phyloP scores from a whole-genome alignment of 164 flowering plant species.

The Buxus sempervirens region DNA sequence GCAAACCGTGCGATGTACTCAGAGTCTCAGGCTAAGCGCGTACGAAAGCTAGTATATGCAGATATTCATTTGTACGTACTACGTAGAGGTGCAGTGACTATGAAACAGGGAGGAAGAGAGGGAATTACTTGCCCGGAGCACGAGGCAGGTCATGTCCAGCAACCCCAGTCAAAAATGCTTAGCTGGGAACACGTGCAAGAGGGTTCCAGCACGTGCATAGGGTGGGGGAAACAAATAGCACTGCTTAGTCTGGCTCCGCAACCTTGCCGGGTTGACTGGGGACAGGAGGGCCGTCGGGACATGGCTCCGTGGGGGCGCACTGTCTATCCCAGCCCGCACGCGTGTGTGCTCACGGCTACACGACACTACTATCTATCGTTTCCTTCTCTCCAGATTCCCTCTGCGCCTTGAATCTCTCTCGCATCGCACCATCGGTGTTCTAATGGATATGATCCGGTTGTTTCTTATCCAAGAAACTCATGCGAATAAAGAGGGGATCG shows the following conservation, averaged over 20 bases:
- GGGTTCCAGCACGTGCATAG: slow-evolving; percentile 37
- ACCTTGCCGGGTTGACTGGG: slow-evolving; percentile 60
- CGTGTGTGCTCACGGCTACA: slow-evolving; percentile 32
- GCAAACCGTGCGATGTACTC: no score
- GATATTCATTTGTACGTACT: no score
- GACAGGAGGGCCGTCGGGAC: slow-evolving; percentile 38
- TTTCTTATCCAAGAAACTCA: no score
- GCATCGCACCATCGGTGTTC: no score
- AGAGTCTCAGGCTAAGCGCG: no score
- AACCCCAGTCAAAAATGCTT: not conserved
- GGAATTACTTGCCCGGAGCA: no score
- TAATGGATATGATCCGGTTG: no score
- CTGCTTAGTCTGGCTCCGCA: slow-evolving; percentile 31
- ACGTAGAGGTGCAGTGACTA: no score
- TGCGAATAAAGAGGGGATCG: slow-evolving; percentile 11
- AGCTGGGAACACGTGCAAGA: slow-evolving; percentile 51
- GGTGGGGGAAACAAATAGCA: slow-evolving; percentile 5
- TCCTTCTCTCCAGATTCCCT: not conserved
- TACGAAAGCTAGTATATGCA: no score
- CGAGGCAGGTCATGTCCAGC: no score
- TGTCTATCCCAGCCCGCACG: slow-evolving; percentile 22
- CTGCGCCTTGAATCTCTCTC: not conserved
- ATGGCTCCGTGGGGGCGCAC: slow-evolving; percentile 37
- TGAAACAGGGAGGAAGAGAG: no score
- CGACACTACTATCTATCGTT: slow-evolving; percentile 34